Evolutionary conservation across 139 green algal species (phyloP), one percentile per base, ranked within the genome.

Genomic region (Deuterostichococcus epilithicus): DNA sequence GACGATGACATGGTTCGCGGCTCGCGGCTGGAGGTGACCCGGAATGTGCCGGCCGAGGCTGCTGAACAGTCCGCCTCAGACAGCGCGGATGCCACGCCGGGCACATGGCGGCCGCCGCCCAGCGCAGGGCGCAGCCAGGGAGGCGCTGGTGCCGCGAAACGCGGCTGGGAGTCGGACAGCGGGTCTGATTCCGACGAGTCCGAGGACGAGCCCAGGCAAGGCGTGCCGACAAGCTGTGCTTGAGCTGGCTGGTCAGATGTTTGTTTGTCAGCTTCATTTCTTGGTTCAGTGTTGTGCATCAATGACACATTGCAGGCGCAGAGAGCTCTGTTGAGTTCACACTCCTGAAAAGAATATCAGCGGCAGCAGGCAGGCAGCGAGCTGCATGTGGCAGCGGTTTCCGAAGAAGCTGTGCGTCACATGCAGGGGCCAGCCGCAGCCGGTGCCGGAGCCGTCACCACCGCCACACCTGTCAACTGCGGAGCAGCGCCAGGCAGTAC

Each of bases 1-100:
- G 73, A 84, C 72, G 37, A 52, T 32, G 25, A 68, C 34, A n/a
- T n/a, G n/a, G 70, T 20, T 45, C 32, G 15, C 10, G 70, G 52
- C 20, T 5, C 52, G 8, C 18, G 52, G 3, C 52, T 63, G 52
- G 52, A 63, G 52, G 52, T 63, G 52, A 20, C 26, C 52, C 10
- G 52, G 52, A 13, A 28, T 13, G 18, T 63, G 52, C 52, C 52
- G 8, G 52, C 10, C 18, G 13, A 63, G 52, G 52, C 26, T 13
- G 10, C 52, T 30, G 52, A 63, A 30, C 3, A 5, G 52, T 63
- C 52, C 10, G 52, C 26, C 20, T 63, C 70, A n/a, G 6, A 33
- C 35, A 28, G 58, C 39, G 28, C 35, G 30, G 58, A 23, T 5
- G 28, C 6, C 5, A 22, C 39, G 60, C 25, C 60, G 73, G 3